Base-by-base conservation (phyloP, 2,329 filamentous ascomycete genomes). In the Emericellopsis atlantica region DNA sequence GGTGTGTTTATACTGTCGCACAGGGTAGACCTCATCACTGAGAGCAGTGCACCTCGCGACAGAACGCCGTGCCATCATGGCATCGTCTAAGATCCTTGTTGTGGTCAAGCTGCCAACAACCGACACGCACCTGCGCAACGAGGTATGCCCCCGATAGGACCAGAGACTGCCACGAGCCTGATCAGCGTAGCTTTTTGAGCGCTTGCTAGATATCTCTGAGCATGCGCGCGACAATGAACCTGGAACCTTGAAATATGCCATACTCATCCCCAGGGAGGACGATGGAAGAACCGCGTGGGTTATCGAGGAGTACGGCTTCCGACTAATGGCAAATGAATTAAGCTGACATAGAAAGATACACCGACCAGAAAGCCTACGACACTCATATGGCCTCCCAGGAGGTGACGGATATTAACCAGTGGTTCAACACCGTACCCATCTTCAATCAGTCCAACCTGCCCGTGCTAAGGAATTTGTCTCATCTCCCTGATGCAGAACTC, bases 251-350 rank as follows among this genome's bases (percentile, higher is more conserved):
- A 51, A 52, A 21, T 56, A 57, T 39, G 47, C 48, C 21, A 43
- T 49, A 16, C 44, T 48, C n/a, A 16, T 54, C 5, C 51, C 53
- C 4, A 49, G 51, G 14, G 51, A 55, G 18, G 46, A 52, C 21
- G 49, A 52, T 22, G 42, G 37, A 21, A 54, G 45, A 31, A 49
- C 51, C 0, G 43, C 56, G 11, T 56, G 50, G 39, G 46, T 48
- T 8, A 23, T 55, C 10, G 52, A 56, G 39, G 48, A 52, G 53
- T 54, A 45, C 10, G 36, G 4, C 7, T 37, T 4, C 14, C 11
- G 5, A n/a, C 16, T 11, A 9, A 16, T 22, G 6, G 4, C 14
- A 9, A 10, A 4, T 14, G 21, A 7, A 21, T 24, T 4, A 21
- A 12, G 18, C 24, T n/a, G 5, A 33, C 26, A 10, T 4, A 9